Percentiles rank a stretch among this genome's conserved stretches.
Evolutionary conservation across 2,329 filamentous ascomycete genomes (phyloP).

Genomic region (Talaromyces rugulosus): DNA sequence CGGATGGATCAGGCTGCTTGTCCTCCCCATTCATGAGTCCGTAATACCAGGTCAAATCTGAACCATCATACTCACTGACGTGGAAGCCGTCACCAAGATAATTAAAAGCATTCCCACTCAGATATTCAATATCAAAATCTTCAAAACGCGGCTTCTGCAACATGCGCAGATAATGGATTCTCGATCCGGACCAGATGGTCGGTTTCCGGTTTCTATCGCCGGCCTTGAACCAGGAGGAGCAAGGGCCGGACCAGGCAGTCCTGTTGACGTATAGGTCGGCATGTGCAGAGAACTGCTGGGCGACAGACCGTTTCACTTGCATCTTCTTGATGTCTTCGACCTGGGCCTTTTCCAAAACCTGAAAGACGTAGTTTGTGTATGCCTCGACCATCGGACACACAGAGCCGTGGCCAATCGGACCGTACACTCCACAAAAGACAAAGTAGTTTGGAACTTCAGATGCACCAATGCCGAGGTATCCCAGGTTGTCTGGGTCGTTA

Average conservation of each 20-base stretch:
- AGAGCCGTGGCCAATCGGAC: conserved; percentile 37
- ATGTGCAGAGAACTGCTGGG: conserved; percentile 3
- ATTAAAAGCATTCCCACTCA: not conserved
- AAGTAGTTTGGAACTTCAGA: conserved; percentile 46
- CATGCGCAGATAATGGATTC: not conserved
- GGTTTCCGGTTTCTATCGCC: conserved; percentile 11
- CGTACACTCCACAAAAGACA: conserved; percentile 27
- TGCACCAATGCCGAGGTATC: conserved; percentile 44
- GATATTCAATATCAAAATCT: not conserved
- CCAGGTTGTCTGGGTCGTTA: conserved; percentile 39
- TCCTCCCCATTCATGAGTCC: too few relatives aligned
- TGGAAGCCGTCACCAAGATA: not conserved
- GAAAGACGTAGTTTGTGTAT: not conserved
- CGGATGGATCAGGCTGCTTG: too few relatives aligned
- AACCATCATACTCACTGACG: too few relatives aligned
- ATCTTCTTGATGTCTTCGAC: not conserved
- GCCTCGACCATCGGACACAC: not conserved
- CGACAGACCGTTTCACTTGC: not conserved
- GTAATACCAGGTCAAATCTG: too few relatives aligned
- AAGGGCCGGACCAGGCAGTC: not conserved
- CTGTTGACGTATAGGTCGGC: not conserved
- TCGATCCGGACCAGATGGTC: not conserved
- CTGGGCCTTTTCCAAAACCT: not conserved
- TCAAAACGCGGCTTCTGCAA: not conserved
- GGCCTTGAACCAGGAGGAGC: conserved; percentile 13